phyloP scores from a whole-genome alignment of 352 stramenopile species.

The Pythium dissotocum region DNA sequence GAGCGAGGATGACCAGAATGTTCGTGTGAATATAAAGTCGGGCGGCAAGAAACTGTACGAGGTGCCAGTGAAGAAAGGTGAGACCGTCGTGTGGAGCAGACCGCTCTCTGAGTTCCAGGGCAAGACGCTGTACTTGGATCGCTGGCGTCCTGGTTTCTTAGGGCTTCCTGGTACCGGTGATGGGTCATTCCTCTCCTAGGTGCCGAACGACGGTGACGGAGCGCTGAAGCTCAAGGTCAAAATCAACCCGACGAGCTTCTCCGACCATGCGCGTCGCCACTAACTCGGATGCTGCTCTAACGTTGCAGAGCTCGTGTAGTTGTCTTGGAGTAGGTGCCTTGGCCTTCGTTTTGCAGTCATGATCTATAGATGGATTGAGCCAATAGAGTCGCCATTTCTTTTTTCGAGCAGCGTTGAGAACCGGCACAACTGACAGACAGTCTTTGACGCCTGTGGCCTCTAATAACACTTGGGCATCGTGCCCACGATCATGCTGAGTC shows the following conservation, averaged over 20 bases:
- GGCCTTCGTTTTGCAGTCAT: too few species aligned
- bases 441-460: neutral
- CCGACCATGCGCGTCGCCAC: constrained; percentile 7
- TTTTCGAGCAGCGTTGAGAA: neutral
- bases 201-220: constrained; percentile 38
- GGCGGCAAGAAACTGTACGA: constrained; percentile 13
- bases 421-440: neutral
- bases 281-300: neutral
- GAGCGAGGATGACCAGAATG: constrained; percentile 19
- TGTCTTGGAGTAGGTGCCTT: neutral
- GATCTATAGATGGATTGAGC: neutral
- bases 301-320: too few species aligned
- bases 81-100: constrained; percentile 19
- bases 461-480: neutral
- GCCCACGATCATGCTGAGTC: constrained; percentile 11
- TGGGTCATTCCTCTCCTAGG: constrained; percentile 51
- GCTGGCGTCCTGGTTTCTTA: constrained; percentile 53
- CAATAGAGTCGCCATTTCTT: neutral
- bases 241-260: constrained; percentile 28
- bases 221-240: constrained; percentile 12
- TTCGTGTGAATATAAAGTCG: constrained; percentile 15
- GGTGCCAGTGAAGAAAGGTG: constrained; percentile 13
- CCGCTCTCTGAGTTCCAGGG: constrained; percentile 17
- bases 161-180: constrained; percentile 46
- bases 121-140: constrained; percentile 50